Conservation (phyloP, 2,329 filamentous ascomycete species). For the Aphanoascus verrucosus region DNA sequence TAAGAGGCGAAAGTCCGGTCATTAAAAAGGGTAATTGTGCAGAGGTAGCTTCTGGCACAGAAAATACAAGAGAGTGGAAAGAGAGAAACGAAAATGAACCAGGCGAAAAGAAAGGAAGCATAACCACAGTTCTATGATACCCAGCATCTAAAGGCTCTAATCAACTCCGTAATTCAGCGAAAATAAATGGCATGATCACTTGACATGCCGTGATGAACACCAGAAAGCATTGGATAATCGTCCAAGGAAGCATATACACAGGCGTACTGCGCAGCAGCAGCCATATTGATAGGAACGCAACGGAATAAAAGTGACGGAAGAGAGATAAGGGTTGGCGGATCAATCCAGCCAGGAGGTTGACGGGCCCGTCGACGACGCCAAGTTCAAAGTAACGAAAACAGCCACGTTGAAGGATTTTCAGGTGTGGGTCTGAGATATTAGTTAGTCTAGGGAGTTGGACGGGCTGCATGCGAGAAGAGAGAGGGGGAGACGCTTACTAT, state of each 20-base stretch:
- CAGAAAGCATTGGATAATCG: conserved; percentile 53
- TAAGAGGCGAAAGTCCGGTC: background rate
- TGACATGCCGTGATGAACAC: conserved; percentile 71
- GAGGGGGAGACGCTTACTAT: conserved; percentile 38
- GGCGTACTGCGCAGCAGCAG: conserved; percentile 45
- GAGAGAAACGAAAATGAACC: background rate
- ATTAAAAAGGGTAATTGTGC: background rate
- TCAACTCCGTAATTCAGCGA: conserved; percentile 49
- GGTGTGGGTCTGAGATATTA: conserved; percentile 46
- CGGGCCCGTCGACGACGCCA: conserved; percentile 64
- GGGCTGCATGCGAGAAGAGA: background rate
- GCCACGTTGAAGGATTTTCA: conserved; percentile 71
- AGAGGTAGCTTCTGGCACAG: too few relatives aligned
- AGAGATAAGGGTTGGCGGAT: conserved; percentile 66
- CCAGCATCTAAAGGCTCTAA: background rate
- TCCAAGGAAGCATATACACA: conserved; percentile 50
- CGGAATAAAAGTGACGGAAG: conserved; percentile 87
- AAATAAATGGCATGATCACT: conserved; percentile 74
- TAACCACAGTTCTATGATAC: background rate
- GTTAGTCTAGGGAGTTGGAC: background rate
- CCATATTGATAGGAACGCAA: conserved; percentile 83
- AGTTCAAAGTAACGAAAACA: conserved; percentile 88
- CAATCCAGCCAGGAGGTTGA: conserved; percentile 70
- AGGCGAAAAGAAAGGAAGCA: background rate
- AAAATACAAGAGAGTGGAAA: background rate